Base-by-base conservation (phyloP, 139 green algal species). In the Coelastrella sp. region DNA sequence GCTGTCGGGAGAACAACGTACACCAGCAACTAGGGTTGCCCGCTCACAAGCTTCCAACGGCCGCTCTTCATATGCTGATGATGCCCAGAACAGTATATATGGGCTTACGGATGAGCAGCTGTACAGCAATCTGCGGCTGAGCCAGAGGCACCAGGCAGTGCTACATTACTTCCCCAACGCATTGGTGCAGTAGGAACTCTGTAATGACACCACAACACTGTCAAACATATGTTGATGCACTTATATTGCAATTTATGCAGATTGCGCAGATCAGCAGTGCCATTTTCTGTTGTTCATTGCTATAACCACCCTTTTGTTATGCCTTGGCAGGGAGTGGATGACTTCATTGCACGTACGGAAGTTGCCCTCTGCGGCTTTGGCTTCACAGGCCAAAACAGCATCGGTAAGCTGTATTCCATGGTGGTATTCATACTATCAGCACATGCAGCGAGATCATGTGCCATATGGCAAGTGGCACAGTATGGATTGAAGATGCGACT, bases 301-400 rank as follows among this genome's bases (percentile, higher is more conserved):
- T 49, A 3, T 49, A 49, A 49, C 35, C 35, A 49, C 35, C 35
- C 35, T 49, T 22, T 24, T 78, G 4, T 49, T 78, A 24, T 22
- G 74, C 75, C 56, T 66, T 49, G 35, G 56, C 78, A 84, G 35
- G 79, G 79, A 7, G 87, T 96, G 8, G 96, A 98, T 82, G 96
- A 98, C 87, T 98, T 97, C 88, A 92, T 98, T 19, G 82, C 93
- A 1, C 95, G 96, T 11, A 80, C 96, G 12, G 94, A 98, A 87
- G 93, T 97, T 1, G 94, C 93, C 4, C 93, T 98, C 6, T 95
- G 87, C 65, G 91, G 90, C 27, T 96, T 94, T 68, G 96, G 96
- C 79, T 97, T 98, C 92, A 96, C 89, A 25, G 93, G 93, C 49
- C 94, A 96, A 79, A 98, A 98, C 93, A 94, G 92, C 24, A 98